Percentiles rank a stretch among this genome's conserved stretches.
These are phyloP conservation scores for Saccharomycopsis babjevae DNA, from an alignment of 805 yeast genomes.

Conservation along the genomic window DNA sequence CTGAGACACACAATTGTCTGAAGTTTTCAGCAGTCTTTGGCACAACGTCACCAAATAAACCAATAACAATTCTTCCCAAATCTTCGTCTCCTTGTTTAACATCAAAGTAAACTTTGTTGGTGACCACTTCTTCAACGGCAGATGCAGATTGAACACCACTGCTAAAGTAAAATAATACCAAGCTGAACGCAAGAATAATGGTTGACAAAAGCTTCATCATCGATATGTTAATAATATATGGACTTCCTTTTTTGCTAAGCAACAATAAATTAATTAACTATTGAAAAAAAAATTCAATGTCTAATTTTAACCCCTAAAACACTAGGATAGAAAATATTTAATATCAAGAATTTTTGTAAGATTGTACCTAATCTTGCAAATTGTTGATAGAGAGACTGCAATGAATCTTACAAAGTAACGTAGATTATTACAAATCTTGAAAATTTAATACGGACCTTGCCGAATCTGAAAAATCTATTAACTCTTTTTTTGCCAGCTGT, in stretches of 20 bases:
- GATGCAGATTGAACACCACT: conserved; percentile 5
- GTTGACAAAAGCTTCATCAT: conserved; percentile 14
- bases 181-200: background rate
- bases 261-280: background rate
- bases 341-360: no score
- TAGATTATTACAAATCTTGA: no score
- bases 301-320: no score
- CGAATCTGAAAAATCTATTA: background rate
- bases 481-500: background rate
- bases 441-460: no score
- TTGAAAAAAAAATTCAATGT: background rate
- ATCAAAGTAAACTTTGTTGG: conserved; percentile 80
- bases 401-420: no score
- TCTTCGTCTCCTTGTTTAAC: conserved; percentile 66
- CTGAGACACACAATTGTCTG: conserved; percentile 67
- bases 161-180: conserved; percentile 8
- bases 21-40: conserved; percentile 89
- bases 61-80: conserved; percentile 77
- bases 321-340: no score
- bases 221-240: background rate
- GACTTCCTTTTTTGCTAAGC: no score
- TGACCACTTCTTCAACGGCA: conserved; percentile 22
- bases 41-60: conserved; percentile 76
- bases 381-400: no score
- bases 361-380: no score